Evolutionary conservation across 768 basidiomycete species (phyloP), one percentile per base, ranked within the genome.

Genomic region (Leccinum truebloodii): DNA sequence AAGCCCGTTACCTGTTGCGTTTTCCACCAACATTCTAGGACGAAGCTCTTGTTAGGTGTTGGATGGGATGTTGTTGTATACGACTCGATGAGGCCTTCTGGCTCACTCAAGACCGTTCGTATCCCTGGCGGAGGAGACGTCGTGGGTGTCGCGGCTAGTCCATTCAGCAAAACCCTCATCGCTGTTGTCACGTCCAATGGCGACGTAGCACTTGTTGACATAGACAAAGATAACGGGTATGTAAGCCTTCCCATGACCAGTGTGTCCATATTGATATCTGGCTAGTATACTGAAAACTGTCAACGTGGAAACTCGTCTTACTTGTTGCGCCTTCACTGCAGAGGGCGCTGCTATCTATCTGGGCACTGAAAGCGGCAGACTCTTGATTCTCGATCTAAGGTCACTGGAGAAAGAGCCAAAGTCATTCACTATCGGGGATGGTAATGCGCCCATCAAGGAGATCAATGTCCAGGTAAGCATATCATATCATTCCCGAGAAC

Each of bases 211-310:
- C 77, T 91, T 8, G 73, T 91, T 53, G 90, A 92, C 68, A 68
- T 92, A 24, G 88, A 92, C 53, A 91, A 90, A 70, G 88, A 90
- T 59, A 86, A 86, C 65, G 81, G 83, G 89, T 90, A 65, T 50
- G 81, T 71, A 6, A 14, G 20, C 44, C 46, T 59, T 39, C 20
- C 57, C 5, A 22, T 28, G 32, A 49, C 24, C 9, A 22, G 12
- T 16, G 22, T 1, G 49, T 20, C 10, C 8, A 39, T 65, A 41
- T 52, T 59, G 10, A 66, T 35, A 48, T 10, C 18, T 37, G 28
- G 1, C 44, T 58, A 91, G 89, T 20, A 75, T 88, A 50, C 81
- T 88, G 63, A 84, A 86, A 28, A 82, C 80, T 2, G 67, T 91
- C 46, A 76, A 79, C 53, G 68, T 88, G 56, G 82, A 86, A 59